phyloP scores from a whole-genome alignment of 1,139 yeast genomes.

The Kodamaea anthophila region DNA sequence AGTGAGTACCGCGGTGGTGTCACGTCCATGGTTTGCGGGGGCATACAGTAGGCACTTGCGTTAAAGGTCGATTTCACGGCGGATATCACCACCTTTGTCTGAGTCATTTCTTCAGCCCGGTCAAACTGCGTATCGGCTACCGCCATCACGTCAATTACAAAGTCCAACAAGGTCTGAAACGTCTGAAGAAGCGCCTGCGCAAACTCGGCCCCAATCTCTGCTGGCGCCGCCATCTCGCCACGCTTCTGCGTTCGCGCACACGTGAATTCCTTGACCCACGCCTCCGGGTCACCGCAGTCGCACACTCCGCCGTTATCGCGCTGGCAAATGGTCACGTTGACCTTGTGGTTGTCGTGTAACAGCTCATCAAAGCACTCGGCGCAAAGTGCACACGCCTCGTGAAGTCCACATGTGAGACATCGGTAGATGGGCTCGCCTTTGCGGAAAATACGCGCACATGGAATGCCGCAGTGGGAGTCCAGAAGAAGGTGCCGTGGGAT shows the following conservation, averaged over 20 bases:
- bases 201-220: slow-evolving; percentile 20
- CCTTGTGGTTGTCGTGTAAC: slow-evolving; percentile 70
- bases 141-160: slow-evolving; percentile 64
- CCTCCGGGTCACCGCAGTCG: slow-evolving; percentile 62
- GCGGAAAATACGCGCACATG: slow-evolving; percentile 71
- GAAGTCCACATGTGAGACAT: slow-evolving; percentile 78
- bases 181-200: slow-evolving; percentile 33
- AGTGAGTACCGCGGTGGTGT: slow-evolving; percentile 46
- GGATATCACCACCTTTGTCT: slow-evolving; percentile 24
- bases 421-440: slow-evolving; percentile 86
- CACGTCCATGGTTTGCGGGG: neutral
- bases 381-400: slow-evolving; percentile 85
- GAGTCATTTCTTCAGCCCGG: neutral
- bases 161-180: slow-evolving; percentile 60
- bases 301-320: slow-evolving; percentile 86
- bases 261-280: slow-evolving; percentile 38
- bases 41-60: slow-evolving; percentile 1
- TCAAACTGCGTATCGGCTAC: slow-evolving; percentile 35
- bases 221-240: slow-evolving; percentile 17
- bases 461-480: slow-evolving; percentile 53
- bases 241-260: slow-evolving; percentile 22
- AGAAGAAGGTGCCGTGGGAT: slow-evolving; percentile 2
- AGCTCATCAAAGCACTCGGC: slow-evolving; percentile 67
- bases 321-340: slow-evolving; percentile 65
- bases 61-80: slow-evolving; percentile 1